phyloP scores from a whole-genome alignment of 78 protist species.

The Bodo saltans region DNA sequence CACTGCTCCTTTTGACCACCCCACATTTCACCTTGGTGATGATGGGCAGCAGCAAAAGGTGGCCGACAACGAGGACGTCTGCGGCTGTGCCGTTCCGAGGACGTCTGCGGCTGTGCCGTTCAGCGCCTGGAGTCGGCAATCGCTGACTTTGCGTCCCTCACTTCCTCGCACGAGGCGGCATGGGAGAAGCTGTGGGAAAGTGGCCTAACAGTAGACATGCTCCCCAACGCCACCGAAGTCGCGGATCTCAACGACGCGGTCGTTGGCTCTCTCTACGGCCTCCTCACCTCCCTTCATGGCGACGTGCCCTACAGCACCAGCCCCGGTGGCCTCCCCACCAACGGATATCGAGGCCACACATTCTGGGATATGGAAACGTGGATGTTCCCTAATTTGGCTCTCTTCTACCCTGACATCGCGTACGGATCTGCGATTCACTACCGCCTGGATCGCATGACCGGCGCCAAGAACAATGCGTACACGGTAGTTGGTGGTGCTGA shows the following conservation, averaged over 20 bases:
- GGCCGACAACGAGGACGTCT: background rate
- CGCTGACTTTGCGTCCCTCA: background rate
- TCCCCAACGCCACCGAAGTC: too few relatives aligned
- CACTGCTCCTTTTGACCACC: background rate
- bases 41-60: background rate
- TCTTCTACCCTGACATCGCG: conserved; percentile 36
- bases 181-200: background rate
- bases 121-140: background rate
- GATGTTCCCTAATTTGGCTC: conserved; percentile 27
- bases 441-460: background rate
- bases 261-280: conserved; percentile 7
- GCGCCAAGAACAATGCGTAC: conserved; percentile 29
- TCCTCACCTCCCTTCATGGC: background rate
- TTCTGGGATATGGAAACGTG: conserved; percentile 51
- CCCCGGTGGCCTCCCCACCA: conserved; percentile 44
- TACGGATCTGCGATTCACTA: conserved; percentile 16
- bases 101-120: too few relatives aligned
- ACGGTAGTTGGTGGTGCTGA: too few relatives aligned
- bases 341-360: conserved; percentile 33
- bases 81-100: background rate
- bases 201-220: background rate
- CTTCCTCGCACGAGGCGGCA: background rate
- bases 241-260: conserved; percentile 11
- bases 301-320: conserved; percentile 3
- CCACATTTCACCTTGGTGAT: background rate